A percentile compares a stretch with the other conserved stretches of the same genome.
phyloP scores from a whole-genome alignment of 352 stramenopile species.

The Peronospora farinosa region DNA sequence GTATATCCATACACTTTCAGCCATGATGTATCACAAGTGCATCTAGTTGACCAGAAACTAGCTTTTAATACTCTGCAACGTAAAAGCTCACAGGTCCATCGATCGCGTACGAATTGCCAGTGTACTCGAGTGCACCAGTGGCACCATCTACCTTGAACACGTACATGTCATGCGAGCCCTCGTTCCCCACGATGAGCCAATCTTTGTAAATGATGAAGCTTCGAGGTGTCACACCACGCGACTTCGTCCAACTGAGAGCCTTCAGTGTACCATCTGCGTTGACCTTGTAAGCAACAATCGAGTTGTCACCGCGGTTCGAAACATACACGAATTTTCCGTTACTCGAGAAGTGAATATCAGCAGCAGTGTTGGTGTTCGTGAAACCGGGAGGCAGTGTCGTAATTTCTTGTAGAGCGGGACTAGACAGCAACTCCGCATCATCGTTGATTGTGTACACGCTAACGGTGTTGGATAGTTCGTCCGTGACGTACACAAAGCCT shows the following conservation, averaged over 20 bases:
- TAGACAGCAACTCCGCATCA: slow-evolving; percentile 11
- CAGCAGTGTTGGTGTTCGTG: slow-evolving; percentile 17
- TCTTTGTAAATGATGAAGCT: slow-evolving; percentile 35
- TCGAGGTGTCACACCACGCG: slow-evolving; percentile 35
- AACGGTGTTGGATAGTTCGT: slow-evolving; percentile 54
- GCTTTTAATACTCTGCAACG: slow-evolving; percentile 10
- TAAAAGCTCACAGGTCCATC: slow-evolving; percentile 34
- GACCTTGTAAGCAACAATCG: slow-evolving; percentile 45
- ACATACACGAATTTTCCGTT: slow-evolving; percentile 46
- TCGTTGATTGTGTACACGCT: slow-evolving; percentile 37
- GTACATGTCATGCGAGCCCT: slow-evolving; percentile 41
- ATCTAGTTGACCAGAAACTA: too few species aligned
- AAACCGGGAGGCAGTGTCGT: slow-evolving; percentile 37
- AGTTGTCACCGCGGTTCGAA: slow-evolving; percentile 60
- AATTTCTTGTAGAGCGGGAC: slow-evolving; percentile 31
- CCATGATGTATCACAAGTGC: too few species aligned
- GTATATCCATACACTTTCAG: too few species aligned
- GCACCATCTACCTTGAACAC: slow-evolving; percentile 31
- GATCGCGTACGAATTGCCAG: slow-evolving; percentile 23
- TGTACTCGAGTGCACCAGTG: slow-evolving; percentile 32
- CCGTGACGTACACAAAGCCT: slow-evolving; percentile 40
- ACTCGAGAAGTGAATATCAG: slow-evolving; percentile 41
- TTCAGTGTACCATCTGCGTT: slow-evolving; percentile 24
- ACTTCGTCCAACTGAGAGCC: slow-evolving; percentile 24
- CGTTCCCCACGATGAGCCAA: slow-evolving; percentile 48